Evolutionary conservation across 2,329 filamentous ascomycete species (phyloP), one percentile per base, ranked within the genome.

Genomic region (Diplodia seriata): DNA sequence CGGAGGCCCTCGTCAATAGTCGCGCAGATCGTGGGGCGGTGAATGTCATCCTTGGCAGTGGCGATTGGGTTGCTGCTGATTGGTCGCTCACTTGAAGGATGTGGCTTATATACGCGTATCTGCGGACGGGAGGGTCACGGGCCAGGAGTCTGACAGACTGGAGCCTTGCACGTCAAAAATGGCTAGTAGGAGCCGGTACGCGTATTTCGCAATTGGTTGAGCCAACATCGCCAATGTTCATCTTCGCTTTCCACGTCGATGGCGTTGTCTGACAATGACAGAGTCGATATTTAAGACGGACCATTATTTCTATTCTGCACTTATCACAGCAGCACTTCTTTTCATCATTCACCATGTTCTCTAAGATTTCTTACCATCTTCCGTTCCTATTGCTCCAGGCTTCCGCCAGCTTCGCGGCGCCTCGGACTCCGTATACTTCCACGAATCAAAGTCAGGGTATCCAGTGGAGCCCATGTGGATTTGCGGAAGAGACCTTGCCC

Each of bases 381-480:
- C 51, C 14, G 8, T 31, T 54, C 15, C 51, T 54, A n/a, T 18
- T 9, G 14, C 3, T 33, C 5, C 51, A 18, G 7, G 6, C 23
- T 9, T 4, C 15, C 15, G 26, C 18, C 1, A 15, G 6, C 15
- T 6, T 54, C 26, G 51, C 26, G 4, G 51, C 26, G 2, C 29
- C 51, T 18, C 29, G 29, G 18, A 7, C 26, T 33, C 26, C 51
- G 4, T 20, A 54, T 33, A 14, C 15, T 29, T 15, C 51, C 7
- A 31, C 23, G 15, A 54, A 54, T 7, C 57, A 36, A 26, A 50
- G 15, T 8, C 40, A 62, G 40, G 26, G 9, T 4, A 40, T 64
- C 9, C 29, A 64, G 23, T 64, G 61, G 61, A 7, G 49, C 15
- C 31, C 61, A 4, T 64, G 61, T 51, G 20, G 15, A 18, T n/a